Conservation (phyloP, 331 rosid species). For the Erythrophleum ivorense region DNA sequence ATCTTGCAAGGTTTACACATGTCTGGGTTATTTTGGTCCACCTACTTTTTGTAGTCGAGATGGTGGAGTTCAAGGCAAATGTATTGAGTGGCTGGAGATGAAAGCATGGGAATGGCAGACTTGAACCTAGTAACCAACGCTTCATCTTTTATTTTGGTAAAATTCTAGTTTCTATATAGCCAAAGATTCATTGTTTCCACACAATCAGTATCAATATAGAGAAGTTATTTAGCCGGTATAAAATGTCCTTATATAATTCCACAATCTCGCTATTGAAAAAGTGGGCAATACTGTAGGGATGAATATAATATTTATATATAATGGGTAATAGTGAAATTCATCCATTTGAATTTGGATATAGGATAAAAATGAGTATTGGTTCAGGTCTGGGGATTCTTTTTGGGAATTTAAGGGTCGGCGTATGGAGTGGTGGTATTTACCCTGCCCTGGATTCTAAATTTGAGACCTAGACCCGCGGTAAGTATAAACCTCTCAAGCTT, state of each 20-base stretch:
- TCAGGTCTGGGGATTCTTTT: too few species aligned
- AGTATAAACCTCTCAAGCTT: too few species aligned
- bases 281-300: too few species aligned
- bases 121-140: slow-evolving; percentile 17
- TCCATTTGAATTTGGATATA: too few species aligned
- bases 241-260: not conserved
- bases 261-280: too few species aligned
- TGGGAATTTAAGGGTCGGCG: too few species aligned
- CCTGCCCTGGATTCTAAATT: too few species aligned
- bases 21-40: slow-evolving; percentile 33
- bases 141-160: slow-evolving; percentile 28
- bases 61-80: slow-evolving; percentile 42
- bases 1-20: not conserved
- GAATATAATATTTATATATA: too few species aligned
- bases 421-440: too few species aligned
- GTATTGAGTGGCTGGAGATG: slow-evolving; percentile 42
- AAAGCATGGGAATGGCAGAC: slow-evolving; percentile 40
- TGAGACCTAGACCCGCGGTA: too few species aligned
- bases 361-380: too few species aligned
- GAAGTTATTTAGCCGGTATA: slow-evolving; percentile 4
- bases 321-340: too few species aligned
- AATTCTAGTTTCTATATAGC: slow-evolving; percentile 11
- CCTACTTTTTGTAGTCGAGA: not conserved
- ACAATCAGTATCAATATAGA: not conserved
- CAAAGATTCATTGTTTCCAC: not conserved